Evolutionary conservation across 805 yeast genomes (phyloP).

Genomic region (Wickerhamiella kazuoi): DNA sequence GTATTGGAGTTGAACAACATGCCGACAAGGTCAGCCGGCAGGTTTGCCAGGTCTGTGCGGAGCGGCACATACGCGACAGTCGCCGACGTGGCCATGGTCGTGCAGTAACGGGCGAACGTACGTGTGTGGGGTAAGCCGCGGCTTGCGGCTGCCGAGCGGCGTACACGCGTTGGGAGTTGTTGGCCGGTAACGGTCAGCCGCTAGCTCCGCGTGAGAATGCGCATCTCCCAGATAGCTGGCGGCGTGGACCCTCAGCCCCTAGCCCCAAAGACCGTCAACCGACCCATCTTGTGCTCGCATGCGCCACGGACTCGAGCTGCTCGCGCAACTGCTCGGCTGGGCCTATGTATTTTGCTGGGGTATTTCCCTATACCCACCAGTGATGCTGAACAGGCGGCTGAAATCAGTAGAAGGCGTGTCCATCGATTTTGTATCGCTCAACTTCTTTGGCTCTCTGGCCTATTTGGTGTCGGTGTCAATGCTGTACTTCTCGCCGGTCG

Average conservation of each 20-base stretch:
- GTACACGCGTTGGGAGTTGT: no score
- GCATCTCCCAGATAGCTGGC: no score
- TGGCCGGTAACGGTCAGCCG: no score
- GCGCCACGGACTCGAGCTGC: background rate
- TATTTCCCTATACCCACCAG: slow-evolving; percentile 23
- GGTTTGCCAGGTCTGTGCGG: slow-evolving; percentile 34
- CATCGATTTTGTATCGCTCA: slow-evolving; percentile 21
- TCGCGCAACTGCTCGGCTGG: slow-evolving; percentile 14
- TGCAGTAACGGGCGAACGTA: no score
- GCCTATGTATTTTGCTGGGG: slow-evolving; percentile 21
- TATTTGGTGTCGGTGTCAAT: slow-evolving; percentile 19
- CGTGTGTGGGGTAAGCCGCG: no score
- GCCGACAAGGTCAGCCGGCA: slow-evolving; percentile 33
- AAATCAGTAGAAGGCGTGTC: slow-evolving; percentile 23
- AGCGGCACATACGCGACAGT: slow-evolving; percentile 22
- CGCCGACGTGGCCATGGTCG: slow-evolving; percentile 14
- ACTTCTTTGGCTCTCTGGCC: slow-evolving; percentile 22
- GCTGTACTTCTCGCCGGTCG: slow-evolving; percentile 19
- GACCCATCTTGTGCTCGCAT: background rate
- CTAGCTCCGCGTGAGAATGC: no score
- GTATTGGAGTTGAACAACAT: slow-evolving; percentile 34
- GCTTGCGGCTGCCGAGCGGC: no score
- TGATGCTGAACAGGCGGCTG: slow-evolving; percentile 18
- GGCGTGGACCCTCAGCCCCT: no score
- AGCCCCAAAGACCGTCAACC: no score